These are phyloP conservation scores for Aaosphaeria arxii DNA, from an alignment of 2,329 filamentous ascomycete species.

Conservation along the genomic window DNA sequence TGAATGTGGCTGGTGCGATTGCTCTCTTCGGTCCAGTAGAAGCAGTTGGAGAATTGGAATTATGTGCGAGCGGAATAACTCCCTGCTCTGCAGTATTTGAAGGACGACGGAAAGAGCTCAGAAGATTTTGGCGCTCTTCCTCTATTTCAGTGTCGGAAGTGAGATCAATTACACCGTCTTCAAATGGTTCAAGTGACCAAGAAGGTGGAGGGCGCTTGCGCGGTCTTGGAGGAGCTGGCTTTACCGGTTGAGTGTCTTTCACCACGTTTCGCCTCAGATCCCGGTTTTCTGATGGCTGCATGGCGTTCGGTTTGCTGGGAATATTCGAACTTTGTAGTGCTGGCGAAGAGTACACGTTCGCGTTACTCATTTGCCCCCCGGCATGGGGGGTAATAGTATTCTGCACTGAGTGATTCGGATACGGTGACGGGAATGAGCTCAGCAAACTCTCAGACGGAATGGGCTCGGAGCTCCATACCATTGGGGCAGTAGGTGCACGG, in stretches of 20 bases:
- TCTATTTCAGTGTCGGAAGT: conserved; percentile 7
- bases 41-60: too few species aligned
- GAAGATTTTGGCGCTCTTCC: conserved; percentile 6
- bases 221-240: background rate
- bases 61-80: too few species aligned
- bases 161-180: conserved; percentile 5
- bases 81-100: background rate
- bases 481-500: conserved; percentile 5
- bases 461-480: background rate
- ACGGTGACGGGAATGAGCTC: background rate
- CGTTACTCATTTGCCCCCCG: background rate
- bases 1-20: too few species aligned
- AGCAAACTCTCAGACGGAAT: background rate
- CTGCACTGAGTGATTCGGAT: background rate
- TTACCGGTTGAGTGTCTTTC: background rate
- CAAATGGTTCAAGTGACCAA: background rate
- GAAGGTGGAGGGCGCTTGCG: background rate
- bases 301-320: background rate
- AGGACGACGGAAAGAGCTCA: conserved; percentile 2
- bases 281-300: background rate
- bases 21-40: too few species aligned
- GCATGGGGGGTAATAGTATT: background rate
- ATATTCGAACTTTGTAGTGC: background rate
- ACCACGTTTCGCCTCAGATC: background rate
- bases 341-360: background rate